These are phyloP conservation scores for Aspergillus melleus DNA, from an alignment of 2,329 filamentous ascomycete genomes.

Conservation along the genomic window DNA sequence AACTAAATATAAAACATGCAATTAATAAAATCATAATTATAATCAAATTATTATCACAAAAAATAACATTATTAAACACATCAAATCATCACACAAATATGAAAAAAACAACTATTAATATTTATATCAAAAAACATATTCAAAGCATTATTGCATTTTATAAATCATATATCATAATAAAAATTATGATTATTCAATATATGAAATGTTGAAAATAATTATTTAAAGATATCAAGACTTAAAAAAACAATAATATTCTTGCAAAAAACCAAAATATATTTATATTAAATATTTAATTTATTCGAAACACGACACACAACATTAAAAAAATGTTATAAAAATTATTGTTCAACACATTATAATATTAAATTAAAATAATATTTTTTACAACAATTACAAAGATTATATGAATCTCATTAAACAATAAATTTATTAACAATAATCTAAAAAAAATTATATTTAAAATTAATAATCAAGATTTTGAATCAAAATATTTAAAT, in stretches of 20 bases:
- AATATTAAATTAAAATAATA: not conserved
- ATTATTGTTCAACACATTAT: not conserved
- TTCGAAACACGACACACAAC: fast-evolving
- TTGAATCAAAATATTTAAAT: not conserved
- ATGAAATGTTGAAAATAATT: not conserved
- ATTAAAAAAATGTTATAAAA: not conserved
- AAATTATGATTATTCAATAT: not conserved
- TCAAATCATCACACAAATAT: not conserved
- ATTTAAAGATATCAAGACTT: not conserved
- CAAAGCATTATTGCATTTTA: too few relatives aligned
- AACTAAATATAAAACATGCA: too few relatives aligned
- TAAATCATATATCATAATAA: not conserved
- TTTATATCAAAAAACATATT: too few relatives aligned
- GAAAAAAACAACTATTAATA: not conserved
- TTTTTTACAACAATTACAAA: not conserved
- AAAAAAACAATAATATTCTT: not conserved
- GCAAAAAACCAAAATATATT: not conserved
- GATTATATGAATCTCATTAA: not conserved
- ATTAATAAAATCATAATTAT: not conserved
- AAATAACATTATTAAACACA: not conserved
- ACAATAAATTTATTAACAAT: not conserved
- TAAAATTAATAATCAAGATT: not conserved
- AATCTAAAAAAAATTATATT: not conserved
- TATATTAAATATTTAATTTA: not conserved
- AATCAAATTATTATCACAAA: not conserved